Evolutionary conservation across 495 filamentous ascomycete species (phyloP), one percentile per base, ranked within the genome.

Genomic region (Tuber borchii): DNA sequence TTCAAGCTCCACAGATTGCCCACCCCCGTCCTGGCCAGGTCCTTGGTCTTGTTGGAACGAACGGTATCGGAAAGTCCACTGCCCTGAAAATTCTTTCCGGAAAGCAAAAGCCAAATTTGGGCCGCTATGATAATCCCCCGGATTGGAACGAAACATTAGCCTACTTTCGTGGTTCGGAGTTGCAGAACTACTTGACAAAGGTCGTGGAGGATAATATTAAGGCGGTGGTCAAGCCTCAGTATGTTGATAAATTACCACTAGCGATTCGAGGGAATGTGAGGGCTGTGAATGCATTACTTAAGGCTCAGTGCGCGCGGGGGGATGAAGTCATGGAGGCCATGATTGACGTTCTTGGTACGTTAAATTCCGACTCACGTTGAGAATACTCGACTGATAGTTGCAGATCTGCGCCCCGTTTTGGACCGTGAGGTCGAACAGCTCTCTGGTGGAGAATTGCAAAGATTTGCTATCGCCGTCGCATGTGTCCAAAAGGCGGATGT

Each of bases 131-230:
- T 77, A 95, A 97, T 85, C 94, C 95, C 1, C 96, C 95, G 5
- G 95, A 99, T 83, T 99, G 95, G 95, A 94, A 98, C 85, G 96
- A 98, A 85, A 97, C 98, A 71, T 87, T 99, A 86, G 96, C 94
- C 85, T 93, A 98, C 85, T 99, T 97, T 88, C 90, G 95, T 83
- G 95, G 95, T 72, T 97, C 95, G 44, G 96, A 99, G 83, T 84
- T 99, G 81, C 95, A 99, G 86, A 99, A 99, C 86, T 98, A 98
- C 86, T 97, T 98, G 84, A 99, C 95, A 75, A 99, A 98, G 86
- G 88, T 99, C 16, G 87, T 99, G 61, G 95, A 99, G 83, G 95
- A 99, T 82, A 88, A 98, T 78, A 86, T 99, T 73, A 97, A 97
- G 87, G 93, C 96, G 71, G 93, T 98, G 65, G 93, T 97, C 74